These are phyloP conservation scores for Penicillium paxilli DNA, from an alignment of 495 filamentous ascomycete genomes.

Conservation along the genomic window DNA sequence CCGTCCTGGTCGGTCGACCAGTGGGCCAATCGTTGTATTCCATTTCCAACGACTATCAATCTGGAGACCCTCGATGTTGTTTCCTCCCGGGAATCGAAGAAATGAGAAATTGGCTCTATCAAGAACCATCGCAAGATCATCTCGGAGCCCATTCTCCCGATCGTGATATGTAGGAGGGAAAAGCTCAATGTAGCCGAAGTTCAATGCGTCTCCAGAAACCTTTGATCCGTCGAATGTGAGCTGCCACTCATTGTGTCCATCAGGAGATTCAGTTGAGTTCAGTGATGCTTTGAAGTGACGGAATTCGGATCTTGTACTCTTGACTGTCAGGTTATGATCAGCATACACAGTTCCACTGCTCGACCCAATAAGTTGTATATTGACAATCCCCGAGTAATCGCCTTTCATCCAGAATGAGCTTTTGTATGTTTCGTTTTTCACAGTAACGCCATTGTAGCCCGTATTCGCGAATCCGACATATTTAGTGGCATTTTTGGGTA, in stretches of 20 bases:
- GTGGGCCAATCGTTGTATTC: constrained; percentile 66
- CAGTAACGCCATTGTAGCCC: constrained; percentile 63
- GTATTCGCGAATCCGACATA: constrained; percentile 58
- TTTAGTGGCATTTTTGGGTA: constrained; percentile 29
- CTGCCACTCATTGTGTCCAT: constrained; percentile 66
- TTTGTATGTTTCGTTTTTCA: constrained; percentile 45
- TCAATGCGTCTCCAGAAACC: constrained; percentile 46
- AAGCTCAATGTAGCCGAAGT: constrained; percentile 64
- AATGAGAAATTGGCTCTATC: constrained; percentile 55
- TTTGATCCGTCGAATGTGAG: constrained; percentile 56
- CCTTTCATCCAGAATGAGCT: constrained; percentile 60
- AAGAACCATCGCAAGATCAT: constrained; percentile 58
- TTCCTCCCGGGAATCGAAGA: constrained; percentile 66
- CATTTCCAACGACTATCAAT: constrained; percentile 59
- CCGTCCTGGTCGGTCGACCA: constrained; percentile 62
- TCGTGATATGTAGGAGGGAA: constrained; percentile 62
- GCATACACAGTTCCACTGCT: constrained; percentile 35
- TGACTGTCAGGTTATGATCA: constrained; percentile 33
- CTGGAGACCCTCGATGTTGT: constrained; percentile 52
- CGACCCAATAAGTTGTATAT: constrained; percentile 34
- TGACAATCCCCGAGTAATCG: constrained; percentile 28
- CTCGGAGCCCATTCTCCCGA: constrained; percentile 60
- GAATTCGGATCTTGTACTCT: constrained; percentile 27
- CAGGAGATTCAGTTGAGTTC: constrained; percentile 47
- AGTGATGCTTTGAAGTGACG: constrained; percentile 34